A percentile compares a stretch with the other conserved stretches of the same genome.
These are phyloP conservation scores for Takakia lepidozioides DNA, from an alignment of 225 moss, liverwort and hornwort species.

Conservation along the genomic window DNA sequence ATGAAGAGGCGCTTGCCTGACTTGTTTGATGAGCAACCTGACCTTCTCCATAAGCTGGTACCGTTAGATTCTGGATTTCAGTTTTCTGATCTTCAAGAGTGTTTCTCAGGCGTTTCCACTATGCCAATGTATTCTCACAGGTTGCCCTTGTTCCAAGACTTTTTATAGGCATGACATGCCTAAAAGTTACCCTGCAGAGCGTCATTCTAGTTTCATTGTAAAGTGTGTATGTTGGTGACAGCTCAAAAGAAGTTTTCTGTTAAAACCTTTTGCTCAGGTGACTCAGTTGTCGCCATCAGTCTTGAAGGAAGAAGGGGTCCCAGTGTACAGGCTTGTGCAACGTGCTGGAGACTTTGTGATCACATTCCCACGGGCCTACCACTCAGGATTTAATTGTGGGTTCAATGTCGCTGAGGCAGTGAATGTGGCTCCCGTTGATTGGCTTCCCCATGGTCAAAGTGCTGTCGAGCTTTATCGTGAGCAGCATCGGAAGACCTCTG, in stretches of 20 bases:
- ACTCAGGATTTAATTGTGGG: conserved; percentile 91
- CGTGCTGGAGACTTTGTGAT: conserved; percentile 88
- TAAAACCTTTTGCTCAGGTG: conserved; percentile 51
- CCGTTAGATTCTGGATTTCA: too few relatives aligned
- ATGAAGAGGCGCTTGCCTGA: conserved; percentile 94
- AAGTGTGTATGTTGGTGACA: too few relatives aligned
- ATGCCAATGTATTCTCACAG: too few relatives aligned
- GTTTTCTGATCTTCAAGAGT: too few relatives aligned
- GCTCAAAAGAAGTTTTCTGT: too few relatives aligned
- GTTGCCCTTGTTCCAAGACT: too few relatives aligned
- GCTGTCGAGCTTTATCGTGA: conserved; percentile 85
- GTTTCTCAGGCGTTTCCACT: too few relatives aligned
- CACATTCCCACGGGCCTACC: conserved; percentile 92
- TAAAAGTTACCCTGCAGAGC: too few relatives aligned
- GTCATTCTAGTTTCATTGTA: too few relatives aligned
- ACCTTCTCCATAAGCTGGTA: conserved; percentile 98
- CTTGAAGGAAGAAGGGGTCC: conserved; percentile 78
- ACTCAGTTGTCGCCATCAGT: conserved; percentile 88
- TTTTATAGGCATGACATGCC: too few relatives aligned
- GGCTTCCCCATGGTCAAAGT: conserved; percentile 94
- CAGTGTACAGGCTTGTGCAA: conserved; percentile 79
- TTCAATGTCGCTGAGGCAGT: conserved; percentile 98
- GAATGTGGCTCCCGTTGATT: conserved; percentile 93
- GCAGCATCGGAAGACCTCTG: conserved; percentile 79
- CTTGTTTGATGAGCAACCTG: conserved; percentile 88